phyloP scores from a whole-genome alignment of 2,329 filamentous ascomycete genomes.

The Cytospora piceicola region DNA sequence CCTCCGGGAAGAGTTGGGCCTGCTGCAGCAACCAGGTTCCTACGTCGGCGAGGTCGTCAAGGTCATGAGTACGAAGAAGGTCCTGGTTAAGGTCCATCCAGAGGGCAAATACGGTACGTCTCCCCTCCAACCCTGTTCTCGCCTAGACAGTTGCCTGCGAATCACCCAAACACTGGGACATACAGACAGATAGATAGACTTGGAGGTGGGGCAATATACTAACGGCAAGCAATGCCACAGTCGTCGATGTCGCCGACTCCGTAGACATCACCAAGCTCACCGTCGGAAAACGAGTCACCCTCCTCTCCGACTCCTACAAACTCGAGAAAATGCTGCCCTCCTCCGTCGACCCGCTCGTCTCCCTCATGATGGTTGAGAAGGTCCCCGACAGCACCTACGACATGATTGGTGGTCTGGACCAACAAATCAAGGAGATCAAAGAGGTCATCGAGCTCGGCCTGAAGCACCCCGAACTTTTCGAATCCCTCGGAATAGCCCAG shows the following conservation, averaged over 20 bases:
- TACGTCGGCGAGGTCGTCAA: constrained; percentile 99
- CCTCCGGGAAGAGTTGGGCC: constrained; percentile 90
- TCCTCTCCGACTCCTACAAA: constrained; percentile 97
- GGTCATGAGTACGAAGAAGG: constrained; percentile 99
- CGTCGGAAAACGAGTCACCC: constrained; percentile 93
- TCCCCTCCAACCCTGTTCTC: neutral
- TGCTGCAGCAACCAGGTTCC: constrained; percentile 95
- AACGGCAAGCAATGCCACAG: constrained; percentile 51
- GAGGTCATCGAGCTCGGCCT: constrained; percentile 98
- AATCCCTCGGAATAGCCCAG: constrained; percentile 97
- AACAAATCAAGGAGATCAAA: constrained; percentile 99
- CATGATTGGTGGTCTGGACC: constrained; percentile 98
- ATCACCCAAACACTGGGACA: neutral
- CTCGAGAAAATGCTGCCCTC: constrained; percentile 98
- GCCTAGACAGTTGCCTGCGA: neutral
- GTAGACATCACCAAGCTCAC: constrained; percentile 97
- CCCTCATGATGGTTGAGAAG: constrained; percentile 99
- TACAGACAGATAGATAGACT: neutral
- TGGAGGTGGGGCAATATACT: constrained; percentile 9
- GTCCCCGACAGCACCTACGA: constrained; percentile 99
- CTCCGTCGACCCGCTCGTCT: constrained; percentile 96
- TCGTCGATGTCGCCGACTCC: constrained; percentile 92
- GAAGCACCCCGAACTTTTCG: constrained; percentile 97
- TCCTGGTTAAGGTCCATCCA: constrained; percentile 97
- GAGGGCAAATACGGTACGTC: constrained; percentile 97